Percentiles rank a stretch among this genome's conserved stretches.
These are phyloP conservation scores for Penicillium pancosmium DNA, from an alignment of 495 filamentous ascomycete genomes.

Conservation along the genomic window DNA sequence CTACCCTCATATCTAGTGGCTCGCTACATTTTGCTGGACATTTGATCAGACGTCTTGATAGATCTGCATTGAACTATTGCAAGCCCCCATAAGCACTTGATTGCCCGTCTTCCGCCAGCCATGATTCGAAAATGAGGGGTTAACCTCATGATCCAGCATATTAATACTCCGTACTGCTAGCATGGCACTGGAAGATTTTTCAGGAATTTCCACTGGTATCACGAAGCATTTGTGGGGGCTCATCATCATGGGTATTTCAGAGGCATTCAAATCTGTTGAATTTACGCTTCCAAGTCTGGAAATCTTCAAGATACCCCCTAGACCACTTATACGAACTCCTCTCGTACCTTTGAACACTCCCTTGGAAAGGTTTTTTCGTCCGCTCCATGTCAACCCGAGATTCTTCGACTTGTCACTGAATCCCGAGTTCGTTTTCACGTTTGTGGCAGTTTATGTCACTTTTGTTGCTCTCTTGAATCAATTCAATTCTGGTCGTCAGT, in stretches of 20 bases:
- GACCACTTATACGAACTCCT: neutral
- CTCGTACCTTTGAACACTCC: neutral
- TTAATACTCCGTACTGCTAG: neutral
- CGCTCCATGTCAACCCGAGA: constrained; percentile 5
- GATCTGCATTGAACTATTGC: neutral
- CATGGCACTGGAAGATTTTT: neutral
- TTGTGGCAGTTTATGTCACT: constrained; percentile 12
- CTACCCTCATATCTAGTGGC: neutral
- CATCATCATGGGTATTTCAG: constrained; percentile 3
- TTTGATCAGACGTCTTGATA: neutral
- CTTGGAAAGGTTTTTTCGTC: neutral
- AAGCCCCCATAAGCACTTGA: neutral
- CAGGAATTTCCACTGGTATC: neutral
- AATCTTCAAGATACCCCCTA: constrained; percentile 10
- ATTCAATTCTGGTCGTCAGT: constrained; percentile 16
- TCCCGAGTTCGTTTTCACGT: constrained; percentile 16
- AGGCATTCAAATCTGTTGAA: neutral
- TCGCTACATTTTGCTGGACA: neutral
- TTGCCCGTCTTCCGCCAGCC: neutral
- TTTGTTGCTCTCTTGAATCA: constrained; percentile 17
- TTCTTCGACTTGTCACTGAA: constrained; percentile 7
- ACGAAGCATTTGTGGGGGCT: neutral
- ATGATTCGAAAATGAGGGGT: neutral
- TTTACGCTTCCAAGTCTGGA: constrained; percentile 6
- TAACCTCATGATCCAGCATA: neutral